Conservation (phyloP, 176 grass and related monocot species). For the Bolboschoenus planiculmis region DNA sequence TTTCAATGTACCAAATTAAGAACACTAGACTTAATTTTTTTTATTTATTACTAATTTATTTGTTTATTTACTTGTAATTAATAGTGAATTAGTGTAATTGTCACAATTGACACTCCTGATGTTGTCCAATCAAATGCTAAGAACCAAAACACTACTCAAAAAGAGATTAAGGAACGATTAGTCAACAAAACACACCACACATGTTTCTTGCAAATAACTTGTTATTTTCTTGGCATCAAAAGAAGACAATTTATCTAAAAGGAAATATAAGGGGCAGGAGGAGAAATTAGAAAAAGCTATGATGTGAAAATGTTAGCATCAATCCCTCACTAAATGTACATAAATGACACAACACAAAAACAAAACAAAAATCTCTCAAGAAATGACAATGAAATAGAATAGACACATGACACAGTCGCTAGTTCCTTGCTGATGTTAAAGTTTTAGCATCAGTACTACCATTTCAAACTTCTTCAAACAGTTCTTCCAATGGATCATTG, state of each 20-base stretch:
- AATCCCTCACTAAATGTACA: not conserved
- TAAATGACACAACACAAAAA: not conserved
- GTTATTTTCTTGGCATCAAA: not conserved
- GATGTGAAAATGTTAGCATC: not conserved
- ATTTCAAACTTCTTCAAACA: not conserved
- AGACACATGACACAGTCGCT: not conserved
- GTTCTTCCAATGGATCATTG: not conserved
- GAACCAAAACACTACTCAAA: not conserved
- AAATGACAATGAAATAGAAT: not conserved
- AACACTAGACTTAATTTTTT: not conserved
- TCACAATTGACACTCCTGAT: not conserved
- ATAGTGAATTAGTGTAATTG: not conserved
- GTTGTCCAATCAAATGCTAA: not conserved
- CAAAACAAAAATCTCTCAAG: not conserved
- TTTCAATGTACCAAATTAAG: not conserved
- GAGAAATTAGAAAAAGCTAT: not conserved
- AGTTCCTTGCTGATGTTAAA: not conserved
- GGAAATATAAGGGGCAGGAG: not conserved
- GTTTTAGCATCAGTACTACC: not conserved
- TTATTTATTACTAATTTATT: not conserved
- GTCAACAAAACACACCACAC: not conserved
- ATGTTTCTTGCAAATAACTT: not conserved
- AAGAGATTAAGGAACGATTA: not conserved
- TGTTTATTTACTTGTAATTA: not conserved
- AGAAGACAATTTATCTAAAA: not conserved